phyloP scores from a whole-genome alignment of 352 stramenopile species.

The Globisporangium acanthophoron region DNA sequence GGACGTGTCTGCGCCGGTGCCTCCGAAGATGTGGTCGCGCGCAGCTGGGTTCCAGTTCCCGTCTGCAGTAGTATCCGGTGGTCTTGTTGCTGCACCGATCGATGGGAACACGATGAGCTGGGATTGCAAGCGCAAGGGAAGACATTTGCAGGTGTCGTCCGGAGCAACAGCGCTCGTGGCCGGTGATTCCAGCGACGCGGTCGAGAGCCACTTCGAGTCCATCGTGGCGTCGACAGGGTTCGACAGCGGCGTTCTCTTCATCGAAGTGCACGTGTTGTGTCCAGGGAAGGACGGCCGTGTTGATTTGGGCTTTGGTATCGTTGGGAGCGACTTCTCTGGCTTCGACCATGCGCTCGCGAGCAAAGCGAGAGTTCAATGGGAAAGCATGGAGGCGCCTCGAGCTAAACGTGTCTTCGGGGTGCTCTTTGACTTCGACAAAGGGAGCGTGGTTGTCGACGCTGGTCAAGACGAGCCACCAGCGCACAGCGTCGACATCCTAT shows the following conservation, averaged over 20 bases:
- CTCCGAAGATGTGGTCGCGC: slow-evolving; percentile 53
- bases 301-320: slow-evolving; percentile 50
- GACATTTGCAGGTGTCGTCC: slow-evolving; percentile 35
- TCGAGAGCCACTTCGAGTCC: slow-evolving; percentile 43
- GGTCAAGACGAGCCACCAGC: slow-evolving; percentile 37
- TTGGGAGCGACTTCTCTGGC: slow-evolving; percentile 27
- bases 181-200: slow-evolving; percentile 37
- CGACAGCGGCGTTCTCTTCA: slow-evolving; percentile 40
- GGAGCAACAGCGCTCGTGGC: slow-evolving; percentile 53
- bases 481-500: slow-evolving; percentile 23
- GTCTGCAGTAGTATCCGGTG: slow-evolving; percentile 54
- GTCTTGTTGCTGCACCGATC: slow-evolving; percentile 49
- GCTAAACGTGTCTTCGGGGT: slow-evolving; percentile 50
- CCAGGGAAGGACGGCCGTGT: slow-evolving; percentile 38
- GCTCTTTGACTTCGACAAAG: slow-evolving; percentile 74
- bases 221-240: slow-evolving; percentile 53
- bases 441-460: slow-evolving; percentile 46
- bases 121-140: slow-evolving; percentile 52
- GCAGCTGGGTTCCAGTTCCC: slow-evolving; percentile 50
- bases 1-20: slow-evolving; percentile 50
- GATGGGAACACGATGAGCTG: slow-evolving; percentile 57
- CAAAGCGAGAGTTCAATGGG: slow-evolving; percentile 33
- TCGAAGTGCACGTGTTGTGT: slow-evolving; percentile 52
- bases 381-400: slow-evolving; percentile 27
- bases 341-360: slow-evolving; percentile 17